A percentile compares a stretch with the other conserved stretches of the same genome.
phyloP scores from a whole-genome alignment of 768 basidiomycete genomes.

The Pulveroboletus sp. region DNA sequence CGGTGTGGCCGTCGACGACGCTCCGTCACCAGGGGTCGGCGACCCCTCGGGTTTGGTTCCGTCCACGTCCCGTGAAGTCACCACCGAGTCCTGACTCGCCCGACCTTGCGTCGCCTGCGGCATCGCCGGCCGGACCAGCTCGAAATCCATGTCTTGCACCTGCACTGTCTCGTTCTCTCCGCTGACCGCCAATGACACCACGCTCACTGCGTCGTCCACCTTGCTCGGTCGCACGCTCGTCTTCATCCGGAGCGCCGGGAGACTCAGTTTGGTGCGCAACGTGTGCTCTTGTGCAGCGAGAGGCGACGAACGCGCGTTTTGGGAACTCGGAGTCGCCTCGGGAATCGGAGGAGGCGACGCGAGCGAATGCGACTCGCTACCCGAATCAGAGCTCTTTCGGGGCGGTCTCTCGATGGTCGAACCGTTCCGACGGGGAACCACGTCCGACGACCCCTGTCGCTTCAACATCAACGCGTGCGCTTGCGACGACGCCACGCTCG shows the following conservation, averaged over 20 bases:
- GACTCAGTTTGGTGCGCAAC: conserved; percentile 60
- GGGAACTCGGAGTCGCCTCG: conserved; percentile 34
- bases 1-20: conserved; percentile 34
- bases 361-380: conserved; percentile 34
- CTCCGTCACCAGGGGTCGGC: conserved; percentile 36
- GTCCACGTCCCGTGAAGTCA: conserved; percentile 29
- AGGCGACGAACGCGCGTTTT: conserved; percentile 22
- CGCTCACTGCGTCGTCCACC: conserved; percentile 31
- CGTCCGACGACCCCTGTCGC: conserved; percentile 18
- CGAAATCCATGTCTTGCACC: conserved; percentile 79
- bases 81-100: conserved; percentile 52
- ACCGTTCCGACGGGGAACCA: conserved; percentile 4
- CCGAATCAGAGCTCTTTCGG: conserved; percentile 25
- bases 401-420: conserved; percentile 18
- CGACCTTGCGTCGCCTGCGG: conserved; percentile 37
- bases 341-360: conserved; percentile 40
- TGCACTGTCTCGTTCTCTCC: conserved; percentile 57
- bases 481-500: conserved; percentile 10
- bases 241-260: conserved; percentile 59
- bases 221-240: conserved; percentile 20
- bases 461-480: conserved; percentile 11
- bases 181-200: conserved; percentile 20
- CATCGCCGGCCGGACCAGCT: conserved; percentile 64
- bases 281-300: conserved; percentile 29
- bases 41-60: conserved; percentile 13